These are phyloP conservation scores for Stentor coeruleus DNA, from an alignment of 73 alveolate species.

Conservation along the genomic window DNA sequence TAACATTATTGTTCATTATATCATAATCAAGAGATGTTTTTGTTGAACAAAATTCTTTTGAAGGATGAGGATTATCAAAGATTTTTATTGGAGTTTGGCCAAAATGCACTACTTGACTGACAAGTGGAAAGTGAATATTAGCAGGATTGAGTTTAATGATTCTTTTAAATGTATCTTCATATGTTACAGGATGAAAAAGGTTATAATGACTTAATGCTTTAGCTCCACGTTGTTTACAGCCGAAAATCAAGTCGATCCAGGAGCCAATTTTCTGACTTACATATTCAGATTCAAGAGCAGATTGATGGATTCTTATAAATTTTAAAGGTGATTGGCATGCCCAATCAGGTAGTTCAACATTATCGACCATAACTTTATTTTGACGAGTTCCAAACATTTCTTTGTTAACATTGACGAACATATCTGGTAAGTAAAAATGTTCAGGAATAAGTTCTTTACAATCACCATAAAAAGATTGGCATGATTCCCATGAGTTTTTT, in stretches of 20 bases:
- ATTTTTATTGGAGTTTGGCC: too few species aligned
- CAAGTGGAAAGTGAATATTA: too few species aligned
- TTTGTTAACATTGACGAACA: conserved; percentile 39
- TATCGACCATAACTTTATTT: conserved; percentile 52
- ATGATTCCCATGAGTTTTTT: conserved; percentile 64
- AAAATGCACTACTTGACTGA: too few species aligned
- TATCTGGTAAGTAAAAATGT: conserved; percentile 92
- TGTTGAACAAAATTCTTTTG: too few species aligned
- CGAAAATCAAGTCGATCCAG: conserved; percentile 89
- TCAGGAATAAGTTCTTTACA: conserved; percentile 96
- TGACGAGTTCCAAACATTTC: conserved; percentile 62
- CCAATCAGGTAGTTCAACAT: conserved; percentile 83
- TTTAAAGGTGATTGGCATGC: conserved; percentile 78
- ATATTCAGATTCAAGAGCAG: conserved; percentile 79
- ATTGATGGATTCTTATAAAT: conserved; percentile 78
- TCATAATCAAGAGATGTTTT: too few species aligned
- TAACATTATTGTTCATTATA: too few species aligned
- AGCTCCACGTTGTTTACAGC: too few species aligned
- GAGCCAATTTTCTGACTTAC: conserved; percentile 67
- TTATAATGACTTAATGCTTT: too few species aligned
- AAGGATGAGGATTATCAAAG: too few species aligned
- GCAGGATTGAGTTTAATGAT: too few species aligned
- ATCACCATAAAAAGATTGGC: conserved; percentile 82
- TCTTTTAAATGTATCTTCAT: too few species aligned
- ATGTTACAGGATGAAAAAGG: too few species aligned